A percentile compares a stretch with the other conserved stretches of the same genome.
Conservation (phyloP, 2,329 filamentous ascomycete genomes). For the Myriosclerotinia scirpicola region DNA sequence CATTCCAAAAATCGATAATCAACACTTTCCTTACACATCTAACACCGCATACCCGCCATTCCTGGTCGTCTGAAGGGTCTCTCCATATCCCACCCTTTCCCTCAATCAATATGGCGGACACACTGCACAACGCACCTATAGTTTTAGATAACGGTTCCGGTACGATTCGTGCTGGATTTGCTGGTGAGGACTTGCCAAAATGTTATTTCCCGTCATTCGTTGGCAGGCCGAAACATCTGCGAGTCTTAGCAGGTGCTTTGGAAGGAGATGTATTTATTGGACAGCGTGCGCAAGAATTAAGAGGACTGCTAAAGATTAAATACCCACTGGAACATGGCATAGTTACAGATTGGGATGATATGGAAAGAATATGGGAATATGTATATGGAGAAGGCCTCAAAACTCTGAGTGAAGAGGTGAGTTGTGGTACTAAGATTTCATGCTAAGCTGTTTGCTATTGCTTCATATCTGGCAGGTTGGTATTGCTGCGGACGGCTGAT, state of each 20-base stretch:
- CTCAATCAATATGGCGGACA: constrained; percentile 55
- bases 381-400: constrained; percentile 96
- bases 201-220: constrained; percentile 98
- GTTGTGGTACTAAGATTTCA: constrained; percentile 30
- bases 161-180: constrained; percentile 95
- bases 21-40: background rate
- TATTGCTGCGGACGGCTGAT: constrained; percentile 21
- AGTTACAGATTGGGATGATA: constrained; percentile 99
- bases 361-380: constrained; percentile 99
- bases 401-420: constrained; percentile 92
- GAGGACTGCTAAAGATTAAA: constrained; percentile 89
- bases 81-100: background rate
- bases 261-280: constrained; percentile 98
- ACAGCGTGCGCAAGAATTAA: constrained; percentile 80
- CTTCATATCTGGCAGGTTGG: constrained; percentile 10
- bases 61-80: background rate
- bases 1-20: constrained; percentile 2
- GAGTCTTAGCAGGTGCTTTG: constrained; percentile 91
- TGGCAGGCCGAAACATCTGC: constrained; percentile 89
- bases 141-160: constrained; percentile 99
- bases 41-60: background rate
- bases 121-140: constrained; percentile 94
- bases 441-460: constrained; percentile 5
- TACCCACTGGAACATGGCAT: constrained; percentile 97
- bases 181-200: constrained; percentile 92